These are phyloP conservation scores for Lodderomyces margitis DNA, from an alignment of 1,139 yeast species.

Conservation along the genomic window DNA sequence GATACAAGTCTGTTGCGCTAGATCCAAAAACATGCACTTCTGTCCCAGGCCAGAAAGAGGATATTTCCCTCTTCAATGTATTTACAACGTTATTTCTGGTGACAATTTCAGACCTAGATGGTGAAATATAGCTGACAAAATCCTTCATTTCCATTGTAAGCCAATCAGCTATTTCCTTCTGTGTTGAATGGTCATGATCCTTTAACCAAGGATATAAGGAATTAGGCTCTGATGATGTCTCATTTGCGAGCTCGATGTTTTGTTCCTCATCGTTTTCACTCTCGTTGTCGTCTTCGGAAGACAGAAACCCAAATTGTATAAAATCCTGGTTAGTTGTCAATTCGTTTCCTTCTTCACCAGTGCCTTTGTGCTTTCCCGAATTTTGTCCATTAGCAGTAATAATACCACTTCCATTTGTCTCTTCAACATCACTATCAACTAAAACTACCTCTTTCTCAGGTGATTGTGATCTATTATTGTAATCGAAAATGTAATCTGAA, in stretches of 20 bases:
- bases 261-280: constrained; percentile 19
- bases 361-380: constrained; percentile 19
- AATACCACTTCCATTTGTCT: not conserved
- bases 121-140: constrained; percentile 84
- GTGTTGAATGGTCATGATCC: constrained; percentile 70
- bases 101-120: constrained; percentile 71
- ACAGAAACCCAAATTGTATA: constrained; percentile 56
- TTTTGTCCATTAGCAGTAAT: constrained; percentile 12
- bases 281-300: constrained; percentile 24
- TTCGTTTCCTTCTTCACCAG: constrained; percentile 21
- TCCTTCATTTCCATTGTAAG: constrained; percentile 83
- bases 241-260: not conserved
- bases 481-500: constrained; percentile 2
- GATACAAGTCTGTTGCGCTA: constrained; percentile 87
- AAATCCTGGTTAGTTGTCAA: constrained; percentile 54
- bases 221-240: constrained; percentile 2
- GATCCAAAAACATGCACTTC: constrained; percentile 91
- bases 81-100: constrained; percentile 67
- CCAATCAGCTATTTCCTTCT: constrained; percentile 82
- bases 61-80: constrained; percentile 57
- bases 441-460: constrained; percentile 3
- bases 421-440: constrained; percentile 11
- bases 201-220: constrained; percentile 77
- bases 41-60: constrained; percentile 73
- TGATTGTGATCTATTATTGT: not conserved